Base-by-base conservation (phyloP, 306 rosid genomes). In the Medicago arabica region DNA sequence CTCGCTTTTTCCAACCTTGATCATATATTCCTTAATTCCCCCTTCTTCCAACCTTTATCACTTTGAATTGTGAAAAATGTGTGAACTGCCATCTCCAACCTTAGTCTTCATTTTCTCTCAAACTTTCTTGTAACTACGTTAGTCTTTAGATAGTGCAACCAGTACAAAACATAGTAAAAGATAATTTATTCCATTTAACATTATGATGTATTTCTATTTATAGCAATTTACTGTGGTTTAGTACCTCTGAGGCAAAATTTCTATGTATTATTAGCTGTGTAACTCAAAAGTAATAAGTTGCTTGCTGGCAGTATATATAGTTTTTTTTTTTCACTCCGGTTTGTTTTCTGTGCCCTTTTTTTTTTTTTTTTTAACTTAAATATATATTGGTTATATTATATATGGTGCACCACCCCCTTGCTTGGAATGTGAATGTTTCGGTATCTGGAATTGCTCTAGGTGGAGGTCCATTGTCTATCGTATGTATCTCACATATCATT, bases 361-460 rank as follows among this genome's bases (percentile, higher is more conserved):
- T 51, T 16, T 16, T 7, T 4, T 7, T 19, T 13, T 38, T 1
- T 38, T 1, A 16, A 76, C 13, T 1, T 1, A 21, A 69, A 59
- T 2, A 6, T n/a, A 12, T 21, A 43, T 16, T 16, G 7, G 62
- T 8, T 39, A 19, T 41, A 39, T 3, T 34, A 60, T 46, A 16
- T 19, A 40, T 16, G 23, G 4, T 16, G 58, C n/a, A 7, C 55
- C 19, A 7, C n/a, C 55, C 55, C 8, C n/a, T 47, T 47, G 54
- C 8, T 50, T 50, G 7, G n/a, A 50, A 50, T 50, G 55, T 50
- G 55, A 50, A 50, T 50, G 2, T 50, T 7, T 15, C 19, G n/a
- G 19, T 15, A n/a, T 50, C 55, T 50, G 55, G 47, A 67, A 76
- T 67, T 67, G 74, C 57, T 76, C 75, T 55, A 54, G 19, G 15